Conservation (phyloP, 1,284 basidiomycete species). For the Ustilago crameri region DNA sequence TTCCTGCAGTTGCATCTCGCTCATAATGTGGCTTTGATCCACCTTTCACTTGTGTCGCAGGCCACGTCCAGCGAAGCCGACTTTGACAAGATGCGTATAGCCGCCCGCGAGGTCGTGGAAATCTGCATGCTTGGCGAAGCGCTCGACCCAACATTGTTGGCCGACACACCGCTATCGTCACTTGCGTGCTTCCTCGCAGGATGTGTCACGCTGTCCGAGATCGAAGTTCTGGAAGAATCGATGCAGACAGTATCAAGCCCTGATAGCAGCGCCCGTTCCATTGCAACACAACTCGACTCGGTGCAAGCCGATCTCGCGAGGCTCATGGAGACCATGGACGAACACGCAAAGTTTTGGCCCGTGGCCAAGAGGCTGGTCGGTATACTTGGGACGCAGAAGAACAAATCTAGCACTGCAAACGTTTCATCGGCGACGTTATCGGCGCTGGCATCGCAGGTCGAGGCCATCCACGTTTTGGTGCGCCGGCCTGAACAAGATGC, state of each 20-base stretch:
- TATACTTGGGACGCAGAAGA: constrained; percentile 19
- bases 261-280: background rate
- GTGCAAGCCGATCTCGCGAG: constrained; percentile 14
- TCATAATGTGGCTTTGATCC: constrained; percentile 33
- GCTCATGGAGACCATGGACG: constrained; percentile 16
- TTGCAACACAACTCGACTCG: constrained; percentile 9
- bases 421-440: constrained; percentile 6
- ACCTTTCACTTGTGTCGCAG: constrained; percentile 22
- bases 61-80: constrained; percentile 22
- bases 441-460: constrained; percentile 25
- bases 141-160: constrained; percentile 19
- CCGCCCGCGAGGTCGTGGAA: constrained; percentile 31
- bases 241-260: constrained; percentile 1
- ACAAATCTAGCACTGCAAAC: background rate
- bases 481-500: constrained; percentile 14
- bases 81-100: constrained; percentile 29
- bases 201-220: constrained; percentile 28
- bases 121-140: constrained; percentile 30
- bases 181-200: constrained; percentile 28
- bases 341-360: constrained; percentile 37
- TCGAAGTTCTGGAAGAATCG: constrained; percentile 23
- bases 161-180: constrained; percentile 31
- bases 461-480: constrained; percentile 42
- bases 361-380: constrained; percentile 17
- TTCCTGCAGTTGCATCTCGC: constrained; percentile 44